phyloP scores from a whole-genome alignment of 805 yeast species.

The Lipomyces oligophaga region DNA sequence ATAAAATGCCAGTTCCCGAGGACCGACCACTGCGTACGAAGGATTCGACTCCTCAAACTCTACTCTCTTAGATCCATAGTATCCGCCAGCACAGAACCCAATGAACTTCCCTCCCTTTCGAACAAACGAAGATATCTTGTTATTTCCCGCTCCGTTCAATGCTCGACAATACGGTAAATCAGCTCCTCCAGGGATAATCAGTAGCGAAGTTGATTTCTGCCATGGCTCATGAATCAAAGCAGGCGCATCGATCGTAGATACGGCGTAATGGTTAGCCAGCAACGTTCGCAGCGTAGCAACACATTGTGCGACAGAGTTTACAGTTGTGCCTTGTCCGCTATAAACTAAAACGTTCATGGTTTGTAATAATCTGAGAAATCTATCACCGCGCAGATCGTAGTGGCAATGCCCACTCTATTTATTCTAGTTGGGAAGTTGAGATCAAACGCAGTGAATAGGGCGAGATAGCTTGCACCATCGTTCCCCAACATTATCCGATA shows the following conservation, averaged over 20 bases:
- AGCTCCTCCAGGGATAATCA: constrained; percentile 96
- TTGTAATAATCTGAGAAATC: no score
- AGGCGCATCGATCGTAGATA: constrained; percentile 60
- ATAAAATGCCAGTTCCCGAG: constrained; percentile 74
- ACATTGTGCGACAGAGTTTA: constrained; percentile 81
- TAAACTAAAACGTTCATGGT: constrained; percentile 76
- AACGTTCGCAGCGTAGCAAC: constrained; percentile 68
- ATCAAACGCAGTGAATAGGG: no score
- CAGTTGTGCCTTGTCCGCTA: constrained; percentile 74
- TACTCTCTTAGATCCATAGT: constrained; percentile 67
- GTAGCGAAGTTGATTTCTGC: constrained; percentile 69
- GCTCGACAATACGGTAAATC: constrained; percentile 78
- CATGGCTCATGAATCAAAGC: constrained; percentile 80
- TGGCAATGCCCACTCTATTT: no score
- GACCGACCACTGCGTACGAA: constrained; percentile 69
- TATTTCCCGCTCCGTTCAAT: constrained; percentile 67
- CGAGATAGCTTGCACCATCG: no score
- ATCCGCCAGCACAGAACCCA: constrained; percentile 96
- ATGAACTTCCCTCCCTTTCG: constrained; percentile 74
- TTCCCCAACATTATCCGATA: no score
- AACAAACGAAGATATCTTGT: constrained; percentile 58
- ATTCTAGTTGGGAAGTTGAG: no score
- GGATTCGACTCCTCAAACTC: constrained; percentile 82
- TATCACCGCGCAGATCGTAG: no score
- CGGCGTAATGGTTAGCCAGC: constrained; percentile 86